A percentile compares a stretch with the other conserved stretches of the same genome.
These are phyloP conservation scores for Garcia nutans DNA, from an alignment of 345 rosid genomes.

Conservation along the genomic window DNA sequence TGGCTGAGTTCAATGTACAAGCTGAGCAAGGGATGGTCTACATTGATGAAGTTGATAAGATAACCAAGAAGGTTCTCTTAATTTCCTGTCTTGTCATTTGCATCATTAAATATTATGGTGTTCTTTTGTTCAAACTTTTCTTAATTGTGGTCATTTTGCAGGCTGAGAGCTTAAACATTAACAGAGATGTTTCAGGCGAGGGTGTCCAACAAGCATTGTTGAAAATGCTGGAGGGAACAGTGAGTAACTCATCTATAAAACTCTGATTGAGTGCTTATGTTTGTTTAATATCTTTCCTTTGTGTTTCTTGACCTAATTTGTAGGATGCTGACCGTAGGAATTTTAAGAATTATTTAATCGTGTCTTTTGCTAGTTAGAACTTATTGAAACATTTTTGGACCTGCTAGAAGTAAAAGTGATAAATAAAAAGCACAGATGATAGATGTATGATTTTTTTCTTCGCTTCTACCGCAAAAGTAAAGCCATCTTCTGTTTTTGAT, in stretches of 20 bases:
- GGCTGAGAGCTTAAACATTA: conserved; percentile 92
- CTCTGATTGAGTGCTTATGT: background rate
- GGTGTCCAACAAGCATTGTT: conserved; percentile 96
- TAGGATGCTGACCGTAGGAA: background rate
- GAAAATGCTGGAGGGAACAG: conserved; percentile 97
- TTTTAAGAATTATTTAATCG: background rate
- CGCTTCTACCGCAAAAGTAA: background rate
- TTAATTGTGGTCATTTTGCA: conserved; percentile 31
- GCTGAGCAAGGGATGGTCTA: conserved; percentile 94
- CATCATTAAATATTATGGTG: background rate
- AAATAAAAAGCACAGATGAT: background rate
- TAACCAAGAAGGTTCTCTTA: conserved; percentile 74
- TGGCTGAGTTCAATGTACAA: conserved; percentile 84
- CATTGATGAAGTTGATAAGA: conserved; percentile 97
- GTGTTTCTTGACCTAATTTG: background rate
- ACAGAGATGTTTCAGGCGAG: conserved; percentile 98
- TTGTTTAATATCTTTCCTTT: background rate
- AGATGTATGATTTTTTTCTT: background rate
- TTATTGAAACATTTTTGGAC: background rate
- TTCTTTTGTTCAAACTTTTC: background rate
- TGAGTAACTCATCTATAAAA: conserved; percentile 44
- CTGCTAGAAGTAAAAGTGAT: background rate
- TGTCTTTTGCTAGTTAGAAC: background rate
- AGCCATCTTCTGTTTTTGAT: background rate
- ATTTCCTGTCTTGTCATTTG: background rate